These are phyloP conservation scores for Phytophthora agathidicida DNA, from an alignment of 352 stramenopile genomes.

Conservation along the genomic window DNA sequence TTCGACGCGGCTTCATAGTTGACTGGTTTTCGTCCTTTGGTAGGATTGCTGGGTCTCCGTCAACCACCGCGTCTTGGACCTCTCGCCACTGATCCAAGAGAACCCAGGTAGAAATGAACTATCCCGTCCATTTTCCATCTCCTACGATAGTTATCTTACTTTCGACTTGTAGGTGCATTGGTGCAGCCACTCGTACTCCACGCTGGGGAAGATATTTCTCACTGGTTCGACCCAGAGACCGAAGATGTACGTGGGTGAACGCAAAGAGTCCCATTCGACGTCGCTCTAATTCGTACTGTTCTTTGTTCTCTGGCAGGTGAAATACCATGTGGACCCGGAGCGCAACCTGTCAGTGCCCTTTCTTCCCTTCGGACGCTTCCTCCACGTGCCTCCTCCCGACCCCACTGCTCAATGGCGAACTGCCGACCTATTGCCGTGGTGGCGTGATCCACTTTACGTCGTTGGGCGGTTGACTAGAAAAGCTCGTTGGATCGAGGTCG, in stretches of 20 bases:
- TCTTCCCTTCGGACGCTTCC: conserved; percentile 83
- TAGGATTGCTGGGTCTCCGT: conserved; percentile 85
- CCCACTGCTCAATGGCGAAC: conserved; percentile 80
- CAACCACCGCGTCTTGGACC: conserved; percentile 80
- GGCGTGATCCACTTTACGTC: conserved; percentile 77
- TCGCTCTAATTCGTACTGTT: neutral
- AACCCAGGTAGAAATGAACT: conserved; percentile 47
- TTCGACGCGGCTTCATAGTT: neutral
- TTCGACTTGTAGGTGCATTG: conserved; percentile 50
- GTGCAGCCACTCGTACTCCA: conserved; percentile 83
- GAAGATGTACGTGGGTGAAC: conserved; percentile 49
- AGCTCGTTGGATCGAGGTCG: conserved; percentile 80
- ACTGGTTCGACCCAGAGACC: conserved; percentile 90
- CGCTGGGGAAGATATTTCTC: conserved; percentile 90
- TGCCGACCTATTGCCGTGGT: conserved; percentile 85
- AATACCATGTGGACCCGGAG: conserved; percentile 80
- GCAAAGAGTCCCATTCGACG: neutral
- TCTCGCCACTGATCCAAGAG: conserved; percentile 76
- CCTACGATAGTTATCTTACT: neutral
- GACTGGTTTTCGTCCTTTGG: neutral
- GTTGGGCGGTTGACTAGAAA: conserved; percentile 78
- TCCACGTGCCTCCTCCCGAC: conserved; percentile 87
- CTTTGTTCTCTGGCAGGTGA: conserved; percentile 47
- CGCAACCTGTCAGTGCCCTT: conserved; percentile 82
- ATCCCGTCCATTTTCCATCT: neutral